Base-by-base conservation (phyloP, 1,284 basidiomycete species). In the Veloporphyrellus conicus region DNA sequence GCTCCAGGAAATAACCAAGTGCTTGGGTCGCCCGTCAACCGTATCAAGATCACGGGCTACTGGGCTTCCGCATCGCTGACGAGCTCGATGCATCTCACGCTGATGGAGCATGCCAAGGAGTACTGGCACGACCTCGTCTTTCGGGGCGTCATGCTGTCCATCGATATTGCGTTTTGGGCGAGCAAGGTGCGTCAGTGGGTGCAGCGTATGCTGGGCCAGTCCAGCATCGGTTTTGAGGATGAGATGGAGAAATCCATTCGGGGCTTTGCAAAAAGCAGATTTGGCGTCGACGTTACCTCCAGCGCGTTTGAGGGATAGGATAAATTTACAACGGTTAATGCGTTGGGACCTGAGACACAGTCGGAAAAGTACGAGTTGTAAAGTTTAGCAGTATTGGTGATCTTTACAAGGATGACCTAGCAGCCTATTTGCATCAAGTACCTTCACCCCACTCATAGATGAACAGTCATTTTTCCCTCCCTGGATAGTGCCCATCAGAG, bases 21-120 rank as follows among this genome's bases (percentile, higher is more conserved):
- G 1, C 78, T 92, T 22, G 87, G 87, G 19, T 87, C 87, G 3
- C 90, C 90, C 0, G 86, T 90, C 1, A 92, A 93, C 58, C 79
- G 91, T 18, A 84, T 94, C 66, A 91, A 89, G 63, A 86, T 92
- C 45, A 90, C 84, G 0, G 89, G 85, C 1, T 76, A 77, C 55
- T 81, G 79, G 76, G 86, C 84, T 7, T 84, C 82, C 2, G 71
- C 71, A 18, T 78, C 80, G 4, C 70, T 84, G 15, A 68, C 73
- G 7, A 66, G 67, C 12, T 57, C 71, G 12, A 60, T 69, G 2
- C 53, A 69, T 31, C 69, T 78, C 18, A 59, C 70, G 10, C 47
- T 77, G 37, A 37, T 54, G 5, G 66, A 68, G 52, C 76, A 73
- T 22, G 22, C 36, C 4, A 62, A 62, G 29, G 79, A 80, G 58